Evolutionary conservation across 2,329 filamentous ascomycete genomes (phyloP).

Genomic region (Raffaelea arxii): DNA sequence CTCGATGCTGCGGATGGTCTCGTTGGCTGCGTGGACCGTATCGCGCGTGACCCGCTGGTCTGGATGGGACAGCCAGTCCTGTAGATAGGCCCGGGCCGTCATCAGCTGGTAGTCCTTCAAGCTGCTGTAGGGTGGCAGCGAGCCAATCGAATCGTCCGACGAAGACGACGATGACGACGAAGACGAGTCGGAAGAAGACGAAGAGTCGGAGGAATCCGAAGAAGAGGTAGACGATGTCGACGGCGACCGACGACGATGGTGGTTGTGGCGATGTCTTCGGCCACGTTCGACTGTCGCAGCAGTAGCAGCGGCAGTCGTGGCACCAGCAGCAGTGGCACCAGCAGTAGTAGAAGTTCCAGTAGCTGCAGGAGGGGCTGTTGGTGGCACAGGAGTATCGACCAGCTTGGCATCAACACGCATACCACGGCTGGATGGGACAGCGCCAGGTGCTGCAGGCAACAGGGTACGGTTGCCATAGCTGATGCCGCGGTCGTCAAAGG

Average conservation of each 20-base stretch:
- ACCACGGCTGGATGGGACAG: neutral
- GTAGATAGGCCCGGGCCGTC: slow-evolving; percentile 31
- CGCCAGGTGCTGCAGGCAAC: slow-evolving; percentile 6
- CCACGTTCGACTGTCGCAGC: neutral
- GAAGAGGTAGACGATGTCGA: slow-evolving; percentile 3
- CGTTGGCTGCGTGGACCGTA: slow-evolving; percentile 27
- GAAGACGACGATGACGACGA: slow-evolving; percentile 26
- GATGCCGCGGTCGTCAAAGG: slow-evolving; percentile 26
- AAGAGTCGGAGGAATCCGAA: slow-evolving; percentile 2
- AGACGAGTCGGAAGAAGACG: slow-evolving; percentile 21
- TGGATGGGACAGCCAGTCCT: slow-evolving; percentile 39
- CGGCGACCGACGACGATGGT: neutral
- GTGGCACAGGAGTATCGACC: neutral
- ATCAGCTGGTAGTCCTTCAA: slow-evolving; percentile 39
- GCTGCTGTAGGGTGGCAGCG: slow-evolving; percentile 43
- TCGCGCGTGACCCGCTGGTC: slow-evolving; percentile 38
- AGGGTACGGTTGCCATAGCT: slow-evolving; percentile 16
- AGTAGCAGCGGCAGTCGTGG: neutral
- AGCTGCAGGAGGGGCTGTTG: neutral
- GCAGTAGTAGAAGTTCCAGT: neutral
- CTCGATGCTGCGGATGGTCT: neutral
- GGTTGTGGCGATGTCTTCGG: neutral
- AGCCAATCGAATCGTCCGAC: slow-evolving; percentile 35
- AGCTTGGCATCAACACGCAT: neutral
- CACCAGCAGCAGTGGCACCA: neutral